These are phyloP conservation scores for Hordeum marinum DNA, from an alignment of 176 grass and related monocot species.

Conservation along the genomic window DNA sequence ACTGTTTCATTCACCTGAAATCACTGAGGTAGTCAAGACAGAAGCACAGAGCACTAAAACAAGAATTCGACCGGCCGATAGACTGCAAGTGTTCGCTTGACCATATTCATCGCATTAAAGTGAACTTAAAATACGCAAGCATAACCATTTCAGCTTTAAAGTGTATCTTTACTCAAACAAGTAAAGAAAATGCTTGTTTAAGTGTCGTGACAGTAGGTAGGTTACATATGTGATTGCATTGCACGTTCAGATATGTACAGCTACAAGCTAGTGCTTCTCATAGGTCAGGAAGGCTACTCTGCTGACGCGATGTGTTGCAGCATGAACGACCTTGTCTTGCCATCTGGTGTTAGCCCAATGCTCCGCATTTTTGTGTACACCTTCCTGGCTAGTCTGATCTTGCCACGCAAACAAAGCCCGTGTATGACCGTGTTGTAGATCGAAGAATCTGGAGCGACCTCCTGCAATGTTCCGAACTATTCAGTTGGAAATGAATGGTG, in stretches of 20 bases:
- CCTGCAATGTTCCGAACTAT: constrained; percentile 25
- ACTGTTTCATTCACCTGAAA: too few species aligned
- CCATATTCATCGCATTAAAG: not conserved
- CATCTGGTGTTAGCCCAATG: constrained; percentile 65
- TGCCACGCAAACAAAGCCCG: constrained; percentile 68
- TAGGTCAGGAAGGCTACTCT: not conserved
- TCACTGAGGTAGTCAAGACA: too few species aligned
- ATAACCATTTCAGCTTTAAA: not conserved
- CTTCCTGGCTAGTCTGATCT: constrained; percentile 51
- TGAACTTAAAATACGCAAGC: not conserved
- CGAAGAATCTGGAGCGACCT: constrained; percentile 51
- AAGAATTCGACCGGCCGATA: not conserved
- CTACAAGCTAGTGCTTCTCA: not conserved
- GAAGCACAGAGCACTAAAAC: too few species aligned
- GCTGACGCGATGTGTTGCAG: constrained; percentile 47
- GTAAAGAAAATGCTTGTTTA: not conserved
- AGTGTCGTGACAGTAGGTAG: not conserved
- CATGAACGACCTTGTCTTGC: constrained; percentile 72
- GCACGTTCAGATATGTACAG: not conserved
- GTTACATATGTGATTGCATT: not conserved
- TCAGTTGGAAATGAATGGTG: not conserved
- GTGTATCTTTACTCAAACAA: not conserved
- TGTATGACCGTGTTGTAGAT: constrained; percentile 74
- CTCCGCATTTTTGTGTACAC: constrained; percentile 57
- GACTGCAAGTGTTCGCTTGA: not conserved